Conservation (phyloP, 163 green algal species). For the Chlorella variabilis region DNA sequence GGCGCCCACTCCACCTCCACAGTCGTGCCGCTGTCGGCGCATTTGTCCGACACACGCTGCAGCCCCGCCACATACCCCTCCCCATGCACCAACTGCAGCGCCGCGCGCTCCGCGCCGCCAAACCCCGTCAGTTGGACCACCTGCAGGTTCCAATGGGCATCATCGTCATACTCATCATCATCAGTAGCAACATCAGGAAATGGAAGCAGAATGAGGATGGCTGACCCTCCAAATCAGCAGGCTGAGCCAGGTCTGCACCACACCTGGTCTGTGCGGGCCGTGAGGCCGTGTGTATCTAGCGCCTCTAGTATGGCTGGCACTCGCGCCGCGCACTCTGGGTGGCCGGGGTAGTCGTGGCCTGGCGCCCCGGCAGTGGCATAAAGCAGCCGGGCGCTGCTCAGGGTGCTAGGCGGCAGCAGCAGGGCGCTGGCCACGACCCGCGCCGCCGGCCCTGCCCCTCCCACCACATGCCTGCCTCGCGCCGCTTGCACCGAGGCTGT, state of each 20-base stretch:
- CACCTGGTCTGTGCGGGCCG: constrained; percentile 37
- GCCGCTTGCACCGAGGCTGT: neutral
- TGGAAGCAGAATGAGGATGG: no score
- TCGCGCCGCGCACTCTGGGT: constrained; percentile 59
- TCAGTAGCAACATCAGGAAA: no score
- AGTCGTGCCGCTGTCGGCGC: neutral
- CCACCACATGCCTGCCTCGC: neutral
- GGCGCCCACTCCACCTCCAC: neutral
- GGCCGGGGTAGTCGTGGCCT: constrained; percentile 41
- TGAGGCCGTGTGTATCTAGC: constrained; percentile 40
- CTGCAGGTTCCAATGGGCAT: constrained; percentile 1
- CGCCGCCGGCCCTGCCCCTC: neutral
- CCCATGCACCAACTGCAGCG: constrained; percentile 45
- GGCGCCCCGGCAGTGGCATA: constrained; percentile 31
- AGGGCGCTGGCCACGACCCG: neutral
- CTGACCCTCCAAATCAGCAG: no score
- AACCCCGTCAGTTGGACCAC: constrained; percentile 21
- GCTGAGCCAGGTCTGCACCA: neutral
- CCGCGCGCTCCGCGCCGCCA: neutral
- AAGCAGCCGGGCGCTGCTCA: constrained; percentile 4
- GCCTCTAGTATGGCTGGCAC: constrained; percentile 54
- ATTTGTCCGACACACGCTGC: constrained; percentile 22
- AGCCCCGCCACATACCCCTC: constrained; percentile 42
- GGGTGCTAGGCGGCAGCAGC: constrained; percentile 3
- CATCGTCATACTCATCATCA: no score